Base-by-base conservation (phyloP, 208 protist species). In the Sergeia podlipaevii region DNA sequence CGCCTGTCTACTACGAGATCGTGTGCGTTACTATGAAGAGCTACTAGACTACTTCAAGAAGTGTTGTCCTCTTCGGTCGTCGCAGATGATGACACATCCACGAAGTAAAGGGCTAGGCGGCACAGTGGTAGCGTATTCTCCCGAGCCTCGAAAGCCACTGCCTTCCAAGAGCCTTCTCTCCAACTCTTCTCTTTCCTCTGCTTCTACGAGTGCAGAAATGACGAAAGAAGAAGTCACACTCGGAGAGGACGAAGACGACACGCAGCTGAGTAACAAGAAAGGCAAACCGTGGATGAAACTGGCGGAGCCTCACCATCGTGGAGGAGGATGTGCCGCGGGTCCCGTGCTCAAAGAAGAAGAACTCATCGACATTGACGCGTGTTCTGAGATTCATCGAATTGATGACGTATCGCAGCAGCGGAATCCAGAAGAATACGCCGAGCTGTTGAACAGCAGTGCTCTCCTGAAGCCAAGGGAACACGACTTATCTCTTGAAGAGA, bases 291-390 rank as follows among this genome's bases (percentile, higher is more conserved):
- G 4, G 26, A 4, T 20, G 39, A 17, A 26, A 21, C 6, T 34
- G 11, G 11, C 6, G 11, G 11, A 45, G 7, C 7, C 39, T 18
- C 11, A 10, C 17, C 17, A 45, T 20, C 6, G n/a, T 18, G 39
- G 7, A 7, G 39, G 39, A 26, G 15, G 15, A 15, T 20, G 11
- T 7, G 39, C 18, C 11, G 43, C 43, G n/a, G n/a, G n/a, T n/a
- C n/a, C n/a, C n/a, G n/a, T n/a, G n/a, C n/a, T n/a, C n/a, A n/a
- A n/a, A 28, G 11, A 49, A 21, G 43, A n/a, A 38, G 43, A 5
- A 4, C 27, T 10, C 43, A 49, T 49, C 23, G 23, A 49, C 43
- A 49, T 49, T 17, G 43, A 49, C 18, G 21, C 13, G 4, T 49
- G 43, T 27, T 49, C 43, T 10, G 43, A 8, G 23, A 49, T 49